Evolutionary conservation across 768 basidiomycete species (phyloP).

Genomic region (Gymnopilus dilepis): DNA sequence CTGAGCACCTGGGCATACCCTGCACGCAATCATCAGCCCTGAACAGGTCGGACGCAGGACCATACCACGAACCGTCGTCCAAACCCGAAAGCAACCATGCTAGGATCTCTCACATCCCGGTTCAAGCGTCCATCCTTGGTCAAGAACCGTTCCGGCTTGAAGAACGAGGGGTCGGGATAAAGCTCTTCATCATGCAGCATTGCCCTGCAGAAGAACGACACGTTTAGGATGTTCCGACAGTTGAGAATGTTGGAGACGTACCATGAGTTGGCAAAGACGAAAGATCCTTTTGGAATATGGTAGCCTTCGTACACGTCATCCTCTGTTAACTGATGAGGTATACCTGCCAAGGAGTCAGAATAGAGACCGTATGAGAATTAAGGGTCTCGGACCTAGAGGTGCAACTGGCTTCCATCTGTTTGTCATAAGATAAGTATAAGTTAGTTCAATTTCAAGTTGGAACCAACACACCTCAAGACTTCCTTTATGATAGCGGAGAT

Average conservation of each 20-base stretch:
- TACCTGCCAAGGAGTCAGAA: slow-evolving; percentile 26
- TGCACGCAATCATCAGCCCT: slow-evolving; percentile 6
- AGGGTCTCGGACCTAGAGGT: slow-evolving; percentile 8
- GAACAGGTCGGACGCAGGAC: not conserved
- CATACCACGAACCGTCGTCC: slow-evolving; percentile 35
- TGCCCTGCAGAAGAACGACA: slow-evolving; percentile 26
- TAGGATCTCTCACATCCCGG: slow-evolving; percentile 38
- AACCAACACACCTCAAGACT: slow-evolving; percentile 3
- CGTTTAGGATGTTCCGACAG: not conserved
- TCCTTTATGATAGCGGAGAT: slow-evolving; percentile 12
- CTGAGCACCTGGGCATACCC: slow-evolving; percentile 39
- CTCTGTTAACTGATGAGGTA: slow-evolving; percentile 36
- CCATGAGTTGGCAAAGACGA: slow-evolving; percentile 42
- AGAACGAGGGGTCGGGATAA: slow-evolving; percentile 40
- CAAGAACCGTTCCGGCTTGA: slow-evolving; percentile 51
- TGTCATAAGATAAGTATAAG: not conserved
- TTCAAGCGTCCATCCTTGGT: slow-evolving; percentile 37
- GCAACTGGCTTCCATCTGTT: slow-evolving; percentile 10
- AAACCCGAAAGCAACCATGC: slow-evolving; percentile 39
- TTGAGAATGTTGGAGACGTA: not conserved
- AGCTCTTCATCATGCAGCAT: slow-evolving; percentile 35
- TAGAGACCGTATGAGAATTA: not conserved
- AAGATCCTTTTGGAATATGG: slow-evolving; percentile 45
- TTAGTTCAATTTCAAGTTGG: not conserved
- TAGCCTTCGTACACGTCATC: slow-evolving; percentile 52